Evolutionary conservation across 75 land plant species (phyloP), one percentile per base, ranked within the genome.

Genomic region (Picea glauca): DNA sequence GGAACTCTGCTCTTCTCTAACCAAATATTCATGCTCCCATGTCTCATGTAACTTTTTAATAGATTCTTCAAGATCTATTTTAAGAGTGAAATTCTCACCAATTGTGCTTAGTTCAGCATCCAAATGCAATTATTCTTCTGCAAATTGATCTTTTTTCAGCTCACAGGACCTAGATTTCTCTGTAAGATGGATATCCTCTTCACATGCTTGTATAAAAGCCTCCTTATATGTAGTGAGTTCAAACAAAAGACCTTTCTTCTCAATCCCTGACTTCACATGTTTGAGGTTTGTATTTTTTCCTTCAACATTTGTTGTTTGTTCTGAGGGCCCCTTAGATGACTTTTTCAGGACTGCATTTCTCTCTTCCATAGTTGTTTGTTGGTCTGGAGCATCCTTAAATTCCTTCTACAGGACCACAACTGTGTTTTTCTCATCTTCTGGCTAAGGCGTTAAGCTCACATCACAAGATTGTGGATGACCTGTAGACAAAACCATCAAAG

Each of bases 391-490:
- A 67, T 17, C 72, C 33, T 67, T 43, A 67, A 38, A 15, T 38
- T 38, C 77, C 56, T 20, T 30, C 65, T 70, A 67, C 50, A 40
- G 7, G 43, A 38, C 54, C 20, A 14, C 38, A 32, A 23, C 72
- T 46, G 23, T 15, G 58, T 20, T 75, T 23, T 18, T 38, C 66
- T 62, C 84, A 72, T n/a, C 68, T 72, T 32, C 58, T 74, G 31
- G 66, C 13, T 43, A n/a, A 23, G 46, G 58, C 30, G 33, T 31
- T 18, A 18, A 18, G 23, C 76, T 81, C 43, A 23, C 81, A 76
- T 58, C 74, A 30, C 30, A 13, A 63, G 64, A 76, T 26, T 32
- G 15, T 32, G 21, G 23, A 38, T 67, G 43, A 35, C 32, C 17
- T 17, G 58, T n/a, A 7, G 76, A 7, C 50, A 46, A 74, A 17